A percentile compares a stretch with the other conserved stretches of the same genome.
These are phyloP conservation scores for Agaricus subrufescens DNA, from an alignment of 768 basidiomycete genomes.

Conservation along the genomic window DNA sequence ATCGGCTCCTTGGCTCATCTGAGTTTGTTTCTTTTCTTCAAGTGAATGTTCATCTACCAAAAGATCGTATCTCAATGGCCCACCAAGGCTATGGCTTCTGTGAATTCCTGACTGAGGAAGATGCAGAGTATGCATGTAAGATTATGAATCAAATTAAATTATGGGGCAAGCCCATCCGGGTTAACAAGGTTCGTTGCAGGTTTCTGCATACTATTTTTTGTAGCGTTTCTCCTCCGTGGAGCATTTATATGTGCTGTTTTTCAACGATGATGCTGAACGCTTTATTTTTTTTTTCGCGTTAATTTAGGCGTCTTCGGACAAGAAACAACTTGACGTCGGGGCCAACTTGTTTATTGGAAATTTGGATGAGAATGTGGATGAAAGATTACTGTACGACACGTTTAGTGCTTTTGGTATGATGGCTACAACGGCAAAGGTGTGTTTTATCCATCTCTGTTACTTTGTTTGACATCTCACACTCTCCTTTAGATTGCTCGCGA, in stretches of 20 bases:
- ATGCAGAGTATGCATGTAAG: conserved; percentile 99
- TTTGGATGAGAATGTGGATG: conserved; percentile 93
- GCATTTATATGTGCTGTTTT: neutral
- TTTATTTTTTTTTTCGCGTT: conserved; percentile 5
- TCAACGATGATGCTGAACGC: conserved; percentile 10
- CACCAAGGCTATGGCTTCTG: conserved; percentile 99
- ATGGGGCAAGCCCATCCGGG: conserved; percentile 97
- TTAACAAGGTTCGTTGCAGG: conserved; percentile 81
- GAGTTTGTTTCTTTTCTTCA: neutral
- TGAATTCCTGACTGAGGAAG: conserved; percentile 98
- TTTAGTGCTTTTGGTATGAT: conserved; percentile 94
- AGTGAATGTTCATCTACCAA: conserved; percentile 98
- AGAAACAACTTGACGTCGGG: conserved; percentile 96
- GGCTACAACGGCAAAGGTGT: conserved; percentile 85
- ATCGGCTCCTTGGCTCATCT: neutral
- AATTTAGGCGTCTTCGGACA: conserved; percentile 88
- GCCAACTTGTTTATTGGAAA: conserved; percentile 97
- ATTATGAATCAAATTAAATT: conserved; percentile 99
- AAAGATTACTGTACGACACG: conserved; percentile 87
- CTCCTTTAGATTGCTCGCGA: conserved; percentile 81
- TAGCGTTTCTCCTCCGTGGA: neutral
- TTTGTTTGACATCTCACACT: conserved; percentile 2
- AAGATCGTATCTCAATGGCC: conserved; percentile 96
- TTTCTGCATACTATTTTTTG: conserved; percentile 7
- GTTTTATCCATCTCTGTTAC: conserved; percentile 17